phyloP scores from a whole-genome alignment of 2,329 filamentous ascomycete species.

The Phialophora tarda region DNA sequence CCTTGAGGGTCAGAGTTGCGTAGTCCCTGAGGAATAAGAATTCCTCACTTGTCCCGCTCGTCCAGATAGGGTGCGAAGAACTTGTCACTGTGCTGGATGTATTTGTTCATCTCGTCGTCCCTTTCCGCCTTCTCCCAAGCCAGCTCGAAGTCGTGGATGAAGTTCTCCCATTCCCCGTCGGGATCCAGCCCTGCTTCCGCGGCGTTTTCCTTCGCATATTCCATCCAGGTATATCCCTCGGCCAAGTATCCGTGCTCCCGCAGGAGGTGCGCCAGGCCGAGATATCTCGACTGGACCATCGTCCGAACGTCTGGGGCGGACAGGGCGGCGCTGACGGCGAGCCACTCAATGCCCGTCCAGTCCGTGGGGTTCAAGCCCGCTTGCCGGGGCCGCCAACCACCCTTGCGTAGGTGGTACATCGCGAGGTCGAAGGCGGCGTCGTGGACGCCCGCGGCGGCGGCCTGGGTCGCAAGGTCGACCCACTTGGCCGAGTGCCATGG shows the following conservation, averaged over 20 bases:
- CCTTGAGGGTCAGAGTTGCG: too few relatives aligned
- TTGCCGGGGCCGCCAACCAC: conserved; percentile 30
- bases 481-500: conserved; percentile 25
- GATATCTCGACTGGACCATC: conserved; percentile 23
- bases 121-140: conserved; percentile 16
- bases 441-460: conserved; percentile 26
- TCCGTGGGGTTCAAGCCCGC: conserved; percentile 12
- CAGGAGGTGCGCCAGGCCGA: conserved; percentile 22
- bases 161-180: conserved; percentile 16
- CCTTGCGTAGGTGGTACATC: conserved; percentile 29
- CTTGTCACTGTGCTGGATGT: neutral
- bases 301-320: conserved; percentile 8
- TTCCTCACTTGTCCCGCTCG: neutral
- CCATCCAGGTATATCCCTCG: conserved; percentile 19
- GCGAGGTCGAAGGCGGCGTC: conserved; percentile 29
- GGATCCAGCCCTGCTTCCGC: conserved; percentile 22
- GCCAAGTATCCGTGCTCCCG: conserved; percentile 22
- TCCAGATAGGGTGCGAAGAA: neutral
- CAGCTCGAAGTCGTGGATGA: conserved; percentile 22
- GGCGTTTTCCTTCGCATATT: conserved; percentile 19
- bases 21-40: neutral
- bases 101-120: neutral
- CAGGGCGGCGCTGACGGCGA: conserved; percentile 29
- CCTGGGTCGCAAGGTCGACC: conserved; percentile 26
- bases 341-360: conserved; percentile 32